Evolutionary conservation across 2,329 filamentous ascomycete genomes (phyloP), one percentile per base, ranked within the genome.

Genomic region (Acrocalymma vagum): DNA sequence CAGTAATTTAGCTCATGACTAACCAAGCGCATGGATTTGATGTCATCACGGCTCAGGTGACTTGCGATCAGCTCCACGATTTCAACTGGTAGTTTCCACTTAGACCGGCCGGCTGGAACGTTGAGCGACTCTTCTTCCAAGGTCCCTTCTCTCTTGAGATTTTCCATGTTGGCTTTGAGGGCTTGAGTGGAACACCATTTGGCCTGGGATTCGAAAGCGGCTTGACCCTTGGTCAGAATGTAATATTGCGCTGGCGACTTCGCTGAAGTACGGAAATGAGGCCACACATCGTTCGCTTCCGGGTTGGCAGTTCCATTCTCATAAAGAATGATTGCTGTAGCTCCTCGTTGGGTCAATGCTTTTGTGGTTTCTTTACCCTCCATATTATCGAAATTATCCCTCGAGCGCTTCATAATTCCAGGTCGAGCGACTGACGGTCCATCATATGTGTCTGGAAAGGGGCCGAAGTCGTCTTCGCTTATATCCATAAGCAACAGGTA

Each of bases 11-110:
- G 81, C 40, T 85, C 81, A 24, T 70, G 74, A 55, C 76, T 81
- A 3, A 86, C 83, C 4, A 87, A 71, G 5, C 85, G 80, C 65
- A 88, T 75, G 20, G 70, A 75, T 62, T 82, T 80, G 34, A 87
- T 72, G 45, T 84, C 81, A 22, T 78, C 72, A 4, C 81, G 78
- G 7, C 80, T 75, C 5, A 88, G 73, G 56, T 81, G 68, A 2
- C 67, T 58, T 6, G 77, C 76, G 38, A 88, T 82, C 36, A 77
- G 55, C 34, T 80, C 75, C 56, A 85, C 86, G 3, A 88, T 70
- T 55, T 88, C 86, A 5, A 81, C 72, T 0, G 85, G 85, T 2
- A 88, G 48, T 5, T 49, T 38, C 33, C 68, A 58, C 6, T 49
- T 15, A 18, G 75, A 72, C 67, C 76, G 78, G n/a, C 42, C 44